A percentile compares a stretch with the other conserved stretches of the same genome.
These are phyloP conservation scores for Paracamarosporium sp. DNA, from an alignment of 2,329 filamentous ascomycete genomes.

Conservation along the genomic window DNA sequence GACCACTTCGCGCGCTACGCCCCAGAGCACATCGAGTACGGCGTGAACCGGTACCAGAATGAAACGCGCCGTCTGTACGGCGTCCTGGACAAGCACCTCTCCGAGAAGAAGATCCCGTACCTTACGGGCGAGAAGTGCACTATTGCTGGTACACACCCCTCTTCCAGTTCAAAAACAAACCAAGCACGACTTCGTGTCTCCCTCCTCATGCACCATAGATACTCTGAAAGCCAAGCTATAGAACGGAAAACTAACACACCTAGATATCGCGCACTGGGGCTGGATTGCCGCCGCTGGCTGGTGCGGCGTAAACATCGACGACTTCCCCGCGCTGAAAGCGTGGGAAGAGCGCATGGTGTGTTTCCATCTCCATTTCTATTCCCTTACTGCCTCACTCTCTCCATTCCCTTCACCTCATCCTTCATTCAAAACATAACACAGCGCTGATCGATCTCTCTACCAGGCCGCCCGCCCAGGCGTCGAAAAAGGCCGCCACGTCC, in stretches of 20 bases:
- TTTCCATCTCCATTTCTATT: background rate
- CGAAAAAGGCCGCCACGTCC: slow-evolving; percentile 78
- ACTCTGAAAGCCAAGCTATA: too few relatives aligned
- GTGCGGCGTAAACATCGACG: slow-evolving; percentile 71
- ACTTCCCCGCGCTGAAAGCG: slow-evolving; percentile 77
- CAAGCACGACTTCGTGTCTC: background rate
- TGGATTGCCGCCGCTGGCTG: slow-evolving; percentile 71
- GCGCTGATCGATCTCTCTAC: background rate
- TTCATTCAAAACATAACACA: background rate
- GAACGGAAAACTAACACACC: too few relatives aligned
- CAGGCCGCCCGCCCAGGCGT: slow-evolving; percentile 69
- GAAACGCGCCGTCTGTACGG: slow-evolving; percentile 84
- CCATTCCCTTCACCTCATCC: background rate
- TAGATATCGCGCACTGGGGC: slow-evolving; percentile 79
- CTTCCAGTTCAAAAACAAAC: background rate
- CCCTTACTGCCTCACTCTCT: background rate
- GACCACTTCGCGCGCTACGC: slow-evolving; percentile 87
- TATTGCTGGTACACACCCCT: slow-evolving; percentile 42
- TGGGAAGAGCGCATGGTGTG: slow-evolving; percentile 73
- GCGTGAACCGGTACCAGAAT: slow-evolving; percentile 80
- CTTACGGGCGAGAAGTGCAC: slow-evolving; percentile 71
- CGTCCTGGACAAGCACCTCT: slow-evolving; percentile 75
- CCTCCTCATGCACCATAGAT: too few relatives aligned
- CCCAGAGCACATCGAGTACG: slow-evolving; percentile 82
- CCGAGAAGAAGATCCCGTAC: slow-evolving; percentile 56